A percentile compares a stretch with the other conserved stretches of the same genome.
These are phyloP conservation scores for Eucalyptus sideroxylon DNA, from an alignment of 345 rosid genomes.

Conservation along the genomic window DNA sequence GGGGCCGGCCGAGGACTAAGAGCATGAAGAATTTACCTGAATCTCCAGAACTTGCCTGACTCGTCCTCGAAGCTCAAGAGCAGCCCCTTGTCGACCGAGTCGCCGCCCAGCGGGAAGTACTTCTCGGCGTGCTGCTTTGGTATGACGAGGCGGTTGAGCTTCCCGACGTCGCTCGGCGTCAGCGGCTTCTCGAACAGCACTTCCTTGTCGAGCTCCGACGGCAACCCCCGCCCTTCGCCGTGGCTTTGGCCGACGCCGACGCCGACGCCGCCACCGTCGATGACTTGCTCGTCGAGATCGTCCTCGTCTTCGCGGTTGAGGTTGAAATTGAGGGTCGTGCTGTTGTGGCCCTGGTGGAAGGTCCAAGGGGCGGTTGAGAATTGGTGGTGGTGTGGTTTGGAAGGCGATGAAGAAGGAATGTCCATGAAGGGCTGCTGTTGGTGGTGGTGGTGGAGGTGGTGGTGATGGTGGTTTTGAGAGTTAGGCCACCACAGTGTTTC, in stretches of 20 bases:
- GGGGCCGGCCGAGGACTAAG: not conserved
- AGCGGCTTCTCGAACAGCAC: slow-evolving; percentile 33
- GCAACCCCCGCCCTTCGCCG: not conserved
- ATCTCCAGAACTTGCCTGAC: slow-evolving; percentile 30
- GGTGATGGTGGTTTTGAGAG: not conserved
- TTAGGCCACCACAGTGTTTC: not conserved
- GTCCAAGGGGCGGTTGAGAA: not conserved
- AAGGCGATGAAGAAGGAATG: not conserved
- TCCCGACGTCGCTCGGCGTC: slow-evolving; percentile 55
- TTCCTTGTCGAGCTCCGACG: not conserved
- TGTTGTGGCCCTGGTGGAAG: not conserved
- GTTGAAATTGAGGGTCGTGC: slow-evolving; percentile 2
- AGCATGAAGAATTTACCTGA: slow-evolving; percentile 7
- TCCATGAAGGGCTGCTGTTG: not conserved
- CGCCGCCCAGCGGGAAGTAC: slow-evolving; percentile 19
- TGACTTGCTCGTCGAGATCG: not conserved
- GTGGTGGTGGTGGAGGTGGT: not conserved
- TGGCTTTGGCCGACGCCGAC: not conserved
- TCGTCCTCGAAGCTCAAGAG: slow-evolving; percentile 33
- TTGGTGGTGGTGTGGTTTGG: not conserved
- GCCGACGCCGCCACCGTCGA: not conserved
- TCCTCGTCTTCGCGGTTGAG: not conserved
- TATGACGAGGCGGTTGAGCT: slow-evolving; percentile 44
- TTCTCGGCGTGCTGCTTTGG: slow-evolving; percentile 54
- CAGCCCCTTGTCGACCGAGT: slow-evolving; percentile 2